These are phyloP conservation scores for Fraxinus velutina DNA, from an alignment of 305 asterid species.

Conservation along the genomic window DNA sequence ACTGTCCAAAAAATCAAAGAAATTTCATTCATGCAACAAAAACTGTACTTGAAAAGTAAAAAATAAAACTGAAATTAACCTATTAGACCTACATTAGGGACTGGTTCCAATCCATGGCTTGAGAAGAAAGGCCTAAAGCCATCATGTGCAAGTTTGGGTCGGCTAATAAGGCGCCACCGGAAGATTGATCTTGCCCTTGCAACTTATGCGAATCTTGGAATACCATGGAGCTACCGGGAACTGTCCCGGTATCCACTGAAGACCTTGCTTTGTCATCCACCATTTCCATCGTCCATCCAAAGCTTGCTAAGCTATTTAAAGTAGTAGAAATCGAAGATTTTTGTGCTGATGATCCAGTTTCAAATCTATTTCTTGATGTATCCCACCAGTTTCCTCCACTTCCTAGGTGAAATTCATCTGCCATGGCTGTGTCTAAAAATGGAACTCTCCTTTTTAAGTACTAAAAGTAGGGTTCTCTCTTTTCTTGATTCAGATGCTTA, in stretches of 20 bases:
- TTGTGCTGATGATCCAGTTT: conserved; percentile 35
- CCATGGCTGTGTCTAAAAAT: conserved; percentile 39
- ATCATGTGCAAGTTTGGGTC: conserved; percentile 62
- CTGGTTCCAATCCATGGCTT: conserved; percentile 75
- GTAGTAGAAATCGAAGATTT: conserved; percentile 39
- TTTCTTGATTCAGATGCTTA: conserved; percentile 22
- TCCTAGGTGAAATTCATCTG: conserved; percentile 80
- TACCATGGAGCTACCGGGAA: conserved; percentile 32
- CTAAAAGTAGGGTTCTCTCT: background rate
- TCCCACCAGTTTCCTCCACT: conserved; percentile 89
- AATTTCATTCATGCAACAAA: background rate
- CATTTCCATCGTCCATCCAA: conserved; percentile 63
- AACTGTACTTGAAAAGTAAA: background rate
- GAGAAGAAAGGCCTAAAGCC: conserved; percentile 84
- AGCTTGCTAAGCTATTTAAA: conserved; percentile 48
- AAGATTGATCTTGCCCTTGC: conserved; percentile 31
- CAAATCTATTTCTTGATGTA: conserved; percentile 49
- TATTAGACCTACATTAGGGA: conserved; percentile 55
- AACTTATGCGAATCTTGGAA: conserved; percentile 1
- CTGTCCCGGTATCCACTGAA: conserved; percentile 42
- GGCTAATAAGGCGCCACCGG: conserved; percentile 23
- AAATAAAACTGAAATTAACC: background rate
- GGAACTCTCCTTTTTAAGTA: background rate
- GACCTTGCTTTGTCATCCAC: conserved; percentile 52
- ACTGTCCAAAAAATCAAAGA: conserved; percentile 17